These are phyloP conservation scores for Cladosporium sp. DNA, from an alignment of 2,329 filamentous ascomycete genomes.

Conservation along the genomic window DNA sequence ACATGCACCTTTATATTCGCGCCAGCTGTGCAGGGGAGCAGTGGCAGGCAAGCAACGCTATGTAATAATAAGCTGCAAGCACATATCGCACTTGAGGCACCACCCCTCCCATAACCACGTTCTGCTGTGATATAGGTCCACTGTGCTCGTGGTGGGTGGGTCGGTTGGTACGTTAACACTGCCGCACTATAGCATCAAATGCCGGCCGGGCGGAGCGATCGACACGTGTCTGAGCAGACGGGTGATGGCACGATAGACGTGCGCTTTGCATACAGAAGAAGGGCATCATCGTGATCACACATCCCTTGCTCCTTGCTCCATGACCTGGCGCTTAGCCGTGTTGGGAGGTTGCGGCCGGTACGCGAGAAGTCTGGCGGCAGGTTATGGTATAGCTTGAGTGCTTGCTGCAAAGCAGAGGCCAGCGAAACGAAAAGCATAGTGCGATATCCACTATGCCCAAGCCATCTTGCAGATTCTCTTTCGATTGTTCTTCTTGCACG, in stretches of 20 bases:
- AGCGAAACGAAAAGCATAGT: background rate
- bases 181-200: background rate
- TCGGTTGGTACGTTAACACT: background rate
- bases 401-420: background rate
- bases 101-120: no score
- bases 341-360: background rate
- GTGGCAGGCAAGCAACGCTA: no score
- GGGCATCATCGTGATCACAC: background rate
- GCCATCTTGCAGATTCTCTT: background rate
- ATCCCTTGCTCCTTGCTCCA: background rate
- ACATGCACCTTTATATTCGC: no score
- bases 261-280: background rate
- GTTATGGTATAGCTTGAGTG: background rate
- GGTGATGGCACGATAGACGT: background rate
- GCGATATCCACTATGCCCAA: background rate
- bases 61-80: no score
- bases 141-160: background rate
- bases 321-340: background rate
- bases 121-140: background rate
- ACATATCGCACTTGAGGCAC: no score
- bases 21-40: no score
- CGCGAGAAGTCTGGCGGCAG: background rate
- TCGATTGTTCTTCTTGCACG: background rate
- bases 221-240: constrained; percentile 13
- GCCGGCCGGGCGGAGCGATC: constrained; percentile 3